Evolutionary conservation across 495 filamentous ascomycete genomes (phyloP), one percentile per base, ranked within the genome.

Genomic region (Usnea hakonensis): DNA sequence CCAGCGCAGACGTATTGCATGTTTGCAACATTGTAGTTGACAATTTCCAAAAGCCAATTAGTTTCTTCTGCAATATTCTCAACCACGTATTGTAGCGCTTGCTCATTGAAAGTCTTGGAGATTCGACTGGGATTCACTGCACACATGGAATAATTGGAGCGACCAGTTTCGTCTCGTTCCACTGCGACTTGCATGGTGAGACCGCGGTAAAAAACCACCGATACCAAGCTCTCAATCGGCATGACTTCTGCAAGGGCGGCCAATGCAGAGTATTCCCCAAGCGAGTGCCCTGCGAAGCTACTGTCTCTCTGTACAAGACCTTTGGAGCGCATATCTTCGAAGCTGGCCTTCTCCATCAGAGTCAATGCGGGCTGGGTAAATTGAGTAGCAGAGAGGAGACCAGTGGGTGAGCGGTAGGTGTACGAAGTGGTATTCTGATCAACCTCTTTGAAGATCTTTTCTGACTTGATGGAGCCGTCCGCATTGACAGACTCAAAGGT

Each of bases 111-210:
- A 10, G 90, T 97, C 80, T 94, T 95, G 64, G 87, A 93, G 74
- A 99, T 94, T 65, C 94, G 85, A 78, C 90, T 94, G 44, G 94
- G 94, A 75, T 99, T 99, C 76, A 97, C 93, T 58, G 94, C 94
- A 72, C 91, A 95, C 94, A 99, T 99, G 55, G 87, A 88, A 79
- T 99, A 99, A 78, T 96, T 97, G 57, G 90, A 95, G 48, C 94
- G 89, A 57, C 94, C 94, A 62, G 84, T 77, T 60, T 85, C 91
- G 74, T 99, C 94, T 72, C 94, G 91, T 75, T 97, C 95, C 67
- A 99, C 94, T 43, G 94, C 94, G 55, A 99, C 95, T 75, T 99
- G 94, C 94, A 99, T 99, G 21, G 94, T 99, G 65, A 99, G 79
- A 70, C 94, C 94, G 70, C 94, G 90, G 79, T 99, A 99, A 81